Evolutionary conservation across 176 grass and related monocot species (phyloP).

Genomic region (Rhynchospora pubera): DNA sequence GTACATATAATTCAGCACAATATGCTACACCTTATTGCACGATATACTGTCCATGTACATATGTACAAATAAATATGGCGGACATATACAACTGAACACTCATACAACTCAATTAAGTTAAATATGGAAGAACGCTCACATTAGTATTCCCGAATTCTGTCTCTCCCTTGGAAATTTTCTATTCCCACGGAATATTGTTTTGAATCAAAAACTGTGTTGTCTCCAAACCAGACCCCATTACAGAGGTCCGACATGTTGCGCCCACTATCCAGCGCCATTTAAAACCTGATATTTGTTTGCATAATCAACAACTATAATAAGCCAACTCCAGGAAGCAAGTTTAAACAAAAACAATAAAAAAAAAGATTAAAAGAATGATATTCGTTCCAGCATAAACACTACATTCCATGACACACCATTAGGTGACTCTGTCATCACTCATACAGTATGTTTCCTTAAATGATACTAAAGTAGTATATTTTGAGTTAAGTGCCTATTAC

Average conservation of each 20-base stretch:
- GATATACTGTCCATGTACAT: background rate
- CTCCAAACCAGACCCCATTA: slow-evolving; percentile 6
- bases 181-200: slow-evolving; percentile 15
- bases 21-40: no score
- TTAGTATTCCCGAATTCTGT: background rate
- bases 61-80: background rate
- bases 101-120: background rate
- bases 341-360: background rate
- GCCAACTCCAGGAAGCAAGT: background rate
- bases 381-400: background rate
- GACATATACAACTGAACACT: background rate
- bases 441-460: background rate
- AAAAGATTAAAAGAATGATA: background rate
- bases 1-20: no score
- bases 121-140: background rate
- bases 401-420: background rate
- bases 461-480: background rate
- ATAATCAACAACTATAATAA: background rate
- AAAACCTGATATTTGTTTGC: slow-evolving; percentile 11
- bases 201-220: slow-evolving; percentile 13
- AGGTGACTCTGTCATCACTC: no score
- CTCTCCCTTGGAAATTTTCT: slow-evolving; percentile 1
- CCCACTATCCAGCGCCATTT: background rate
- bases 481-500: background rate
- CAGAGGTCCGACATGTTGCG: slow-evolving; percentile 4